Evolutionary conservation across 176 grass and related monocot species (phyloP), one percentile per base, ranked within the genome.

Genomic region (Tuctoria greenei): DNA sequence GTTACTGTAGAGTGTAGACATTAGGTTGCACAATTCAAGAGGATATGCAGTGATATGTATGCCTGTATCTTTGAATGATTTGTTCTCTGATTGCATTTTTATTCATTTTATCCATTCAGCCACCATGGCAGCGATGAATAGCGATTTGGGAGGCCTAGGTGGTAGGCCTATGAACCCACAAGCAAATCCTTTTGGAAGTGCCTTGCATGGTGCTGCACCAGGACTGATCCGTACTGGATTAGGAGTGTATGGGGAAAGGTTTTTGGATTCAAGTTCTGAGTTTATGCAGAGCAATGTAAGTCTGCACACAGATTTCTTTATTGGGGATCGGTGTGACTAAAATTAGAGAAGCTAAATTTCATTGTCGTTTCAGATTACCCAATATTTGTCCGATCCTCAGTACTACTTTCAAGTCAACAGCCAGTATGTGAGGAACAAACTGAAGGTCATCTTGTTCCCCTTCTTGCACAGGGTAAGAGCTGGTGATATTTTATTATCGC

Each of bases 321-420:
- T 79, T 59, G 67, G 23, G 28, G 39, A 58, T 69, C 10, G 41
- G 1, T 69, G 16, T 45, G 4, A 34, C 28, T 68, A 5, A n/a
- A 56, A 23, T 21, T 58, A 35, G 36, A 69, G 55, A 58, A 27
- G 24, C 77, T 79, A 59, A 79, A 46, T 25, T 27, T 11, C 20
- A 65, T 37, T 39, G 12, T 10, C n/a, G 4, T 65, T 60, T 52
- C 85, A 97, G 88, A 88, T 93, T 57, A 89, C 80, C 43, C 67
- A 78, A 66, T 87, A 90, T 72, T 86, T 93, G 36, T 97, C 90
- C 11, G 49, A 93, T 28, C 90, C 93, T 26, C 90, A 93, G 55
- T 97, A 97, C 76, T 97, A 93, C 70, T 93, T 97, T 86, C 86
- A 97, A 80, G 93, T 97, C 47, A 97, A 93, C 69, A 91, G 74